Evolutionary conservation across 176 grass and related monocot genomes (phyloP), one percentile per base, ranked within the genome.

Genomic region (Eragrostis curvula): DNA sequence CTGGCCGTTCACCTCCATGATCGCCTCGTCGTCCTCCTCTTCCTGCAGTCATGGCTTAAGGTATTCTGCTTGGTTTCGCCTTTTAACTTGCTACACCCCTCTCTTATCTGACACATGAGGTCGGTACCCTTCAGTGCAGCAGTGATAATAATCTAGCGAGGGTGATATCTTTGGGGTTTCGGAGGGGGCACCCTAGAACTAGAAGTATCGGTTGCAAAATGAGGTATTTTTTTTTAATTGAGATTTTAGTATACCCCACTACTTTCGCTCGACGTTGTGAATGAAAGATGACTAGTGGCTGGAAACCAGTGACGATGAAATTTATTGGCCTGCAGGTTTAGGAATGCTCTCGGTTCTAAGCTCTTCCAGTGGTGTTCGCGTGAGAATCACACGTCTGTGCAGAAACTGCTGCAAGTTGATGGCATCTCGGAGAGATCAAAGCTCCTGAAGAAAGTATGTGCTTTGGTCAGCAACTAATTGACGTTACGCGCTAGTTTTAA

Each of bases 401-500:
- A 79, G 79, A 85, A 85, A 50, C 78, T 91, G 55, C 72, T 94
- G 67, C 84, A 89, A 62, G 77, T 87, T 24, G 79, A 84, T 55
- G 67, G 81, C 78, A 87, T 65, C 20, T 49, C 56, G 0, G 89
- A 89, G 89, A 67, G 87, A 81, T 87, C 87, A 72, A 91, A 87
- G 85, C 85, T 89, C 48, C 77, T 91, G 0, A 89, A 94, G 27
- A 94, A 91, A 69, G 92, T 91, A 89, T 2, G 50, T 20, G n/a
- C n/a, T 0, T n/a, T 47, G 41, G 10, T 14, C 0, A 17, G 8
- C 16, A 39, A 17, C 29, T 79, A 36, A 7, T 71, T 59, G 16
- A 17, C 50, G 14, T 44, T 27, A 60, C 41, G 17, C 83, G 24
- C 61, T 73, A 47, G 29, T 68, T 46, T 68, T 86, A 48, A 43